Evolutionary conservation across 495 filamentous ascomycete genomes (phyloP).

Genomic region (Lophiostoma macrostomum): DNA sequence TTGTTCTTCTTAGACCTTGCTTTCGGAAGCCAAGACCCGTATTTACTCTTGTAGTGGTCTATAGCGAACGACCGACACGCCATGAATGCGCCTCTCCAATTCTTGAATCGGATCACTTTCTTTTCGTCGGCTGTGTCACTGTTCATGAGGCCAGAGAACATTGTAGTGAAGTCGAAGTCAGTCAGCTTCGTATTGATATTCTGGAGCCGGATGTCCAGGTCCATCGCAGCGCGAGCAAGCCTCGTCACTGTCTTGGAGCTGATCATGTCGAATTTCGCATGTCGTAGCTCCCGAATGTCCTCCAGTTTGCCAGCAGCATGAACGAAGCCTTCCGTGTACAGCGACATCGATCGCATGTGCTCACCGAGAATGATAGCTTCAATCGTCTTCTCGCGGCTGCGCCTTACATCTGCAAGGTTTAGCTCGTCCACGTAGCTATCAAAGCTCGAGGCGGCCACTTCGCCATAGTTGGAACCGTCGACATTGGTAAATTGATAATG

Average conservation of each 20-base stretch:
- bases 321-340: slow-evolving; percentile 88
- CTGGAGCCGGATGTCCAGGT: slow-evolving; percentile 66
- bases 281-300: slow-evolving; percentile 63
- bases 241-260: slow-evolving; percentile 69
- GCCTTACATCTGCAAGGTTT: slow-evolving; percentile 71
- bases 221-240: slow-evolving; percentile 75
- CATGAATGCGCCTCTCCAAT: slow-evolving; percentile 72
- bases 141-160: slow-evolving; percentile 85
- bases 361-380: slow-evolving; percentile 87
- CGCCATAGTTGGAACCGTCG: slow-evolving; percentile 79
- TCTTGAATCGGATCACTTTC: slow-evolving; percentile 75
- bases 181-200: slow-evolving; percentile 66
- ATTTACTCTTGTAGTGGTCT: slow-evolving; percentile 73
- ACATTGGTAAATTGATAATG: slow-evolving; percentile 75
- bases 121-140: slow-evolving; percentile 70
- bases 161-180: slow-evolving; percentile 83
- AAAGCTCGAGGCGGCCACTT: slow-evolving; percentile 73
- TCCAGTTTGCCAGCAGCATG: slow-evolving; percentile 91
- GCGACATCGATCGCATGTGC: slow-evolving; percentile 70
- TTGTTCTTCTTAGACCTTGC: slow-evolving; percentile 88
- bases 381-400: slow-evolving; percentile 83
- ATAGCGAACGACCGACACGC: slow-evolving; percentile 73
- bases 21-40: slow-evolving; percentile 93
- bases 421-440: slow-evolving; percentile 72
- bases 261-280: slow-evolving; percentile 66